Base-by-base conservation (phyloP, 352 stramenopile species). In the Globisporangium parvum region DNA sequence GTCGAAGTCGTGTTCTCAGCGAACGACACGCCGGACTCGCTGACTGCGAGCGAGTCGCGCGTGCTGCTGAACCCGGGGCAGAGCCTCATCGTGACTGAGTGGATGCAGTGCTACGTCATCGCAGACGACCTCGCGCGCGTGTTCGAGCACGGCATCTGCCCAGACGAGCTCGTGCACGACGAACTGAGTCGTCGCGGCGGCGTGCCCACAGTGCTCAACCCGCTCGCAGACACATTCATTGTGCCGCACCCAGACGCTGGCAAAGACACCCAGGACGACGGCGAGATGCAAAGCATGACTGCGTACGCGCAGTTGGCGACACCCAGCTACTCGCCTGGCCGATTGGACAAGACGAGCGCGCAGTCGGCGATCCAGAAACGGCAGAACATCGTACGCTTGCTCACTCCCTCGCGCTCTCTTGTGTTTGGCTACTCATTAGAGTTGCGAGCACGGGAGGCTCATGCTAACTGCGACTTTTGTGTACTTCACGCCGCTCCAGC, bases 91-190 rank as follows among this genome's bases (percentile, higher is more conserved):
- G 75, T 92, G 70, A 75, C 70, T 1, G 78, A 89, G 55, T 85
- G 76, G 73, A 90, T 87, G 62, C 75, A 88, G 59, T 91, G 79
- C 47, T 94, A 91, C 60, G 85, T 90, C n/a, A 85, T 94, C 28
- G 85, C 85, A 2, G 85, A 94, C 49, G 85, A 94, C 39, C 65
- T 90, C 20, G 75, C 71, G 10, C 75, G 86, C 41, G 76, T 92
- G 3, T 77, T 81, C 23, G 64, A 82, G 35, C 71, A 77, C 44
- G 70, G 70, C 6, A 77, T 91, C 55, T 88, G 77, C 42, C 54
- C 67, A 0, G 71, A 80, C 6, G 70, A 84, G 51, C 37, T 74
- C 24, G 80, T 42, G 3, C 48, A 69, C 33, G 74, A 85, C 39
- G 71, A 83, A 3, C 65, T 73, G 48, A 63, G 69, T 51, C 70